These are phyloP conservation scores for Ophiostoma tasmaniense DNA, from an alignment of 2,329 filamentous ascomycete species.

Conservation along the genomic window DNA sequence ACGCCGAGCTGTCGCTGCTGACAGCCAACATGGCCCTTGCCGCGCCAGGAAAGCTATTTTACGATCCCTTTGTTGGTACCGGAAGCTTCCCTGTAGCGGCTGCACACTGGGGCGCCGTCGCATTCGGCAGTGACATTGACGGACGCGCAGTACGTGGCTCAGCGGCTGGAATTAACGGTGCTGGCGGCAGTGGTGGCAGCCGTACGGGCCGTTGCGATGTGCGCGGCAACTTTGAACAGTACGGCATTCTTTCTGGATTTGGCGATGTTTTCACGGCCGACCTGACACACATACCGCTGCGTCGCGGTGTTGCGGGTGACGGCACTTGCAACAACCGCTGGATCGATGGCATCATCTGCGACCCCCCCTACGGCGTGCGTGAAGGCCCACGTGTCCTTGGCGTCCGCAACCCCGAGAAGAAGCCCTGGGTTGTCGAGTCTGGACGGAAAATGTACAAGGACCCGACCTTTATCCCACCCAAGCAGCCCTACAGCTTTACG, in stretches of 20 bases:
- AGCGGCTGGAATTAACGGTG: slow-evolving; percentile 36
- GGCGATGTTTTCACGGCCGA: slow-evolving; percentile 79
- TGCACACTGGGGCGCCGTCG: slow-evolving; percentile 77
- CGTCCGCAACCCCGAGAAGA: slow-evolving; percentile 56
- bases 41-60: slow-evolving; percentile 74
- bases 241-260: slow-evolving; percentile 56
- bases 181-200: slow-evolving; percentile 18
- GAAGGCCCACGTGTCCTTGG: slow-evolving; percentile 88
- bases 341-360: slow-evolving; percentile 87
- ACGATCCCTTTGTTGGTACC: slow-evolving; percentile 92
- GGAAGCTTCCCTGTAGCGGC: slow-evolving; percentile 87
- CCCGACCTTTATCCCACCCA: slow-evolving; percentile 72
- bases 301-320: slow-evolving; percentile 23
- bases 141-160: slow-evolving; percentile 76
- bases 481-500: slow-evolving; percentile 83
- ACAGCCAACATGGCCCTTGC: slow-evolving; percentile 87
- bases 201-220: slow-evolving; percentile 36
- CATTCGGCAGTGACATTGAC: slow-evolving; percentile 88
- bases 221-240: slow-evolving; percentile 73
- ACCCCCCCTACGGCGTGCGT: slow-evolving; percentile 90
- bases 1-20: slow-evolving; percentile 81
- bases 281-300: slow-evolving; percentile 76
- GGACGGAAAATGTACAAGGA: slow-evolving; percentile 54
- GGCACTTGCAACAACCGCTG: slow-evolving; percentile 32
- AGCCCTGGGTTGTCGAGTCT: slow-evolving; percentile 54